Evolutionary conservation across 768 basidiomycete species (phyloP), one percentile per base, ranked within the genome.

Genomic region (Agaricus subrufescens): DNA sequence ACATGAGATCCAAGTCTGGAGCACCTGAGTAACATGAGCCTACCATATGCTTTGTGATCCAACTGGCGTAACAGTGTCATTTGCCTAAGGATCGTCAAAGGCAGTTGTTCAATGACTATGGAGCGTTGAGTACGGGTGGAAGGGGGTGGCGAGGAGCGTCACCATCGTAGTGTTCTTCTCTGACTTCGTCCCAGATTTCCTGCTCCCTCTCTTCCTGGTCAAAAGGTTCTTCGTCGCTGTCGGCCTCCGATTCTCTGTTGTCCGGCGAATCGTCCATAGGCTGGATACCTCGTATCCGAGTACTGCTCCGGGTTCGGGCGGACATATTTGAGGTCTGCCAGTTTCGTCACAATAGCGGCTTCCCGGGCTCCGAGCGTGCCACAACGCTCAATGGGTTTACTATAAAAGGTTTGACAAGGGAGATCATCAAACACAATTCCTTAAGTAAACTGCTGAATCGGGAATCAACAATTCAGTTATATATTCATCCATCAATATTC

Each of bases 141-240:
- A 34, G 6, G 15, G 46, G 6, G 14, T 8, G 37, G 59, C 7
- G 34, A 34, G 34, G 34, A 2, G 34, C 8, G 75, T 48, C 43
- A 86, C 91, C 81, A 79, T 91, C 91, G 66, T 83, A 84, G 62
- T 90, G 83, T 58, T 92, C 87, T 63, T 92, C 91, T 64, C 82
- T 81, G 65, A 92, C 80, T 39, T 82, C 73, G 46, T 88, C 85
- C 87, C 88, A 89, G 38, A 89, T 75, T 31, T 83, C 83, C 57
- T 73, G 76, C 61, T 87, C 86, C 65, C 79, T 83, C 62, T 80
- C 75, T 25, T 65, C 45, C 60, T 62, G 58, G 60, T 61, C 58
- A 23, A 50, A 50, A 8, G 42, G 12, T 37, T 46, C 47, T 14
- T 45, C 40, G 11, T 26, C 30, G 8, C 27, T 42, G 30, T 43